phyloP scores from a whole-genome alignment of 1,284 basidiomycete genomes.

The Peniophora sp. region DNA sequence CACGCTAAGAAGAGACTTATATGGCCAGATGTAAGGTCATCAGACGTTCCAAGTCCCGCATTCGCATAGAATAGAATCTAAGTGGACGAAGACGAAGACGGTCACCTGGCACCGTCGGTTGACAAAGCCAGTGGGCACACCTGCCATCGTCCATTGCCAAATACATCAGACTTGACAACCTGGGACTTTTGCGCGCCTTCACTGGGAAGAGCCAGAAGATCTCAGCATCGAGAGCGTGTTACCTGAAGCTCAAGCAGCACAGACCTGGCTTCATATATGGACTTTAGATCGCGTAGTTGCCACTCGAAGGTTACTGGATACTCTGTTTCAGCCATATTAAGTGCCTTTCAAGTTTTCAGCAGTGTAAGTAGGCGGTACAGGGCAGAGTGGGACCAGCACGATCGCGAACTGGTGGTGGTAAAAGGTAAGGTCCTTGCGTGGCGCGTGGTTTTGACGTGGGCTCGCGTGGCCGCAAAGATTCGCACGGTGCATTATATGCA shows the following conservation, averaged over 20 bases:
- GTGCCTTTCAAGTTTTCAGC: too few species aligned
- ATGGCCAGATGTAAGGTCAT: slow-evolving; percentile 35
- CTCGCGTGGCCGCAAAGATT: too few species aligned
- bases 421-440: too few species aligned
- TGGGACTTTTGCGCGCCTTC: slow-evolving; percentile 67
- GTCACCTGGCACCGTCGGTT: not conserved
- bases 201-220: slow-evolving; percentile 17
- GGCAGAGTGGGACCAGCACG: too few species aligned
- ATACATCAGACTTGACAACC: slow-evolving; percentile 56
- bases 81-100: not conserved
- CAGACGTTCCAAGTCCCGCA: slow-evolving; percentile 50
- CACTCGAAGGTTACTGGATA: too few species aligned
- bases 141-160: slow-evolving; percentile 67
- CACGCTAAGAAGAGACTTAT: slow-evolving; percentile 76
- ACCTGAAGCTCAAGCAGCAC: slow-evolving; percentile 1
- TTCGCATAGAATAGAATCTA: slow-evolving; percentile 80
- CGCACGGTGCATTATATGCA: too few species aligned
- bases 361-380: too few species aligned
- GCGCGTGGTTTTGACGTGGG: too few species aligned
- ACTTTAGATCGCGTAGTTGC: slow-evolving; percentile 60
- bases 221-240: not conserved
- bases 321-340: too few species aligned
- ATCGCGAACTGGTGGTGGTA: too few species aligned
- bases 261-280: slow-evolving; percentile 66
- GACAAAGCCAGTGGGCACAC: slow-evolving; percentile 21